A percentile compares a stretch with the other conserved stretches of the same genome.
Conservation (phyloP, 257 asterid genomes). For the Paraleonurus japonicus region DNA sequence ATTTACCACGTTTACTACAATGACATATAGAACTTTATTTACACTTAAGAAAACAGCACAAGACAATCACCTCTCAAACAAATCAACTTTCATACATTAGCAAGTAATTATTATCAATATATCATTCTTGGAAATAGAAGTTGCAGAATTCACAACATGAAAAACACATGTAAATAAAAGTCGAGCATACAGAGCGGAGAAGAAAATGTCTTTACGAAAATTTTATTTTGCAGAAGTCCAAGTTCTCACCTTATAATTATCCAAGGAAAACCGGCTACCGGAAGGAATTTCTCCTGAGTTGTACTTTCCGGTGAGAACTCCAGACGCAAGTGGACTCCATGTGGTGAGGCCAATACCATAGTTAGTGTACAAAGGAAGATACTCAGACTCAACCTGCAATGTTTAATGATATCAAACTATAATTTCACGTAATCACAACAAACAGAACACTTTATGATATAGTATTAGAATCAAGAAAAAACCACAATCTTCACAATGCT, state of each 20-base stretch:
- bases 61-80: background rate
- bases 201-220: background rate
- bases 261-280: slow-evolving; percentile 89
- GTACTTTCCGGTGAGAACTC: slow-evolving; percentile 92
- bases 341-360: slow-evolving; percentile 96
- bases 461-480: background rate
- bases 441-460: background rate
- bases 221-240: background rate
- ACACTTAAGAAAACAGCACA: background rate
- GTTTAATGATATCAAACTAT: slow-evolving; percentile 11
- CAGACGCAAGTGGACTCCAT: slow-evolving; percentile 99
- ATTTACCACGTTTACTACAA: background rate
- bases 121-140: background rate
- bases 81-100: background rate
- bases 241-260: slow-evolving; percentile 78
- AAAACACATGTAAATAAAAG: background rate
- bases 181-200: background rate
- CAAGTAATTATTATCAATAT: background rate
- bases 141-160: background rate
- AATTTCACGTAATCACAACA: background rate
- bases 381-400: slow-evolving; percentile 90
- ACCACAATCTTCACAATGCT: background rate
- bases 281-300: slow-evolving; percentile 63
- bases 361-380: slow-evolving; percentile 70
- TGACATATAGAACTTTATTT: background rate